Evolutionary conservation across 768 basidiomycete genomes (phyloP).

Genomic region (Auriscalpium orientale): DNA sequence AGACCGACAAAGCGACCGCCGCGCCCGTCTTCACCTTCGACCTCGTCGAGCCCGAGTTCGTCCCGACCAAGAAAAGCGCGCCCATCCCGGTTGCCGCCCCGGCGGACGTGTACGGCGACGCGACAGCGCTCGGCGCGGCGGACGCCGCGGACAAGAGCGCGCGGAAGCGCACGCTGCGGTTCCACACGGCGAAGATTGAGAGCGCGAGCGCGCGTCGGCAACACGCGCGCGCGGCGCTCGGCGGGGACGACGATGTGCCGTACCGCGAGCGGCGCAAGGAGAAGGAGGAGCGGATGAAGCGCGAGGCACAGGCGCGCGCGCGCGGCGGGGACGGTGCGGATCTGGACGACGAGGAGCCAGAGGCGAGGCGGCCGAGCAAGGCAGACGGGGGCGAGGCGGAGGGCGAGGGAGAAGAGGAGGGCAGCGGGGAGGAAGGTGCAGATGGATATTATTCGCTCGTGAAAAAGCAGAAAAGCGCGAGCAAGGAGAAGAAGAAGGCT

Average conservation of each 20-base stretch:
- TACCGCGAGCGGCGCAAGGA: constrained; percentile 70
- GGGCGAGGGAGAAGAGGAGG: constrained; percentile 30
- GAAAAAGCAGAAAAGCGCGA: constrained; percentile 60
- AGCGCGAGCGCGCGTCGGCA: constrained; percentile 68
- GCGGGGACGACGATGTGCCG: constrained; percentile 95
- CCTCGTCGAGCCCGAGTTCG: constrained; percentile 74
- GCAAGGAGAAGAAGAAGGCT: constrained; percentile 72
- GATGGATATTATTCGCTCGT: constrained; percentile 91
- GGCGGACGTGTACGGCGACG: constrained; percentile 65
- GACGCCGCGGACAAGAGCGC: constrained; percentile 82
- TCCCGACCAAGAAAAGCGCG: constrained; percentile 17
- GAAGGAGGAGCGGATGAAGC: constrained; percentile 46
- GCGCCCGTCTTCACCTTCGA: constrained; percentile 49
- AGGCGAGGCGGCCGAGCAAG: constrained; percentile 24
- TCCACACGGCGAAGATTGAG: constrained; percentile 91
- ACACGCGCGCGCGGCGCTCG: constrained; percentile 63
- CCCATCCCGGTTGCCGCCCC: constrained; percentile 17
- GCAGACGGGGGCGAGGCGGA: constrained; percentile 19
- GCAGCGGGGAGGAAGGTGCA: constrained; percentile 32
- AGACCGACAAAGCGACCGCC: constrained; percentile 32
- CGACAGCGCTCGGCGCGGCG: constrained; percentile 52
- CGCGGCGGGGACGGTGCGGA: constrained; percentile 56
- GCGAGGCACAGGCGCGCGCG: constrained; percentile 41
- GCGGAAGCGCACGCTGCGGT: constrained; percentile 76
- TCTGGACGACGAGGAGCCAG: constrained; percentile 51